phyloP scores from a whole-genome alignment of 2,329 filamentous ascomycete genomes.

The Orbilia quercus region DNA sequence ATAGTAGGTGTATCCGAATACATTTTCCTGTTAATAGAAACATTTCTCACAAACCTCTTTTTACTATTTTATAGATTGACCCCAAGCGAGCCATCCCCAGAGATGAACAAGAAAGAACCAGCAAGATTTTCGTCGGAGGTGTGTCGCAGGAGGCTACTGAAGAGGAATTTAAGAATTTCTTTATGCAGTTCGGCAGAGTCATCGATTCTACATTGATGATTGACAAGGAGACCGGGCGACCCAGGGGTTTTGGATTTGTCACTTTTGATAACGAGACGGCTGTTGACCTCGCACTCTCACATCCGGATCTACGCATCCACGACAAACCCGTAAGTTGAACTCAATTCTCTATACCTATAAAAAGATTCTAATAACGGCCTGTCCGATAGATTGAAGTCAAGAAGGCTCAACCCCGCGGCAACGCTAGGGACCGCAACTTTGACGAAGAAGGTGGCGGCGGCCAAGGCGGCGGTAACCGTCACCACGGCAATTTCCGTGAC shows the following conservation, averaged over 20 bases:
- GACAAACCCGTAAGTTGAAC: constrained; percentile 75
- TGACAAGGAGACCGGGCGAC: constrained; percentile 98
- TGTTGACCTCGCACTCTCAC: constrained; percentile 87
- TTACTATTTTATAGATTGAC: constrained; percentile 79
- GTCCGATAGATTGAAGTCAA: constrained; percentile 82
- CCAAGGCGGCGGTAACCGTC: constrained; percentile 64
- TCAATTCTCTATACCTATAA: neutral
- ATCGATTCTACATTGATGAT: constrained; percentile 99
- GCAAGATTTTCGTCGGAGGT: constrained; percentile 98
- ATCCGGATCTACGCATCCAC: constrained; percentile 83
- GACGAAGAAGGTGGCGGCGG: constrained; percentile 74
- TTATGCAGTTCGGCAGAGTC: constrained; percentile 94
- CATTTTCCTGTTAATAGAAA: constrained; percentile 2
- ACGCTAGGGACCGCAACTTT: constrained; percentile 76
- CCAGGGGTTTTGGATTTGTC: constrained; percentile 95
- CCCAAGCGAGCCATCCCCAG: constrained; percentile 96
- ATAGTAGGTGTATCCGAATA: constrained; percentile 74
- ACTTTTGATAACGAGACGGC: constrained; percentile 97
- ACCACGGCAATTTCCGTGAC: constrained; percentile 63
- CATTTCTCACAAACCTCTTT: constrained; percentile 44
- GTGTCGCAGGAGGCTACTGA: constrained; percentile 98
- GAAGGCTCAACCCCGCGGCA: constrained; percentile 94
- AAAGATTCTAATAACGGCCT: constrained; percentile 7
- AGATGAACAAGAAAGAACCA: constrained; percentile 97
- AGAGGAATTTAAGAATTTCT: constrained; percentile 95